phyloP scores from a whole-genome alignment of 495 filamentous ascomycete genomes.

The Penicillium flavigenum region DNA sequence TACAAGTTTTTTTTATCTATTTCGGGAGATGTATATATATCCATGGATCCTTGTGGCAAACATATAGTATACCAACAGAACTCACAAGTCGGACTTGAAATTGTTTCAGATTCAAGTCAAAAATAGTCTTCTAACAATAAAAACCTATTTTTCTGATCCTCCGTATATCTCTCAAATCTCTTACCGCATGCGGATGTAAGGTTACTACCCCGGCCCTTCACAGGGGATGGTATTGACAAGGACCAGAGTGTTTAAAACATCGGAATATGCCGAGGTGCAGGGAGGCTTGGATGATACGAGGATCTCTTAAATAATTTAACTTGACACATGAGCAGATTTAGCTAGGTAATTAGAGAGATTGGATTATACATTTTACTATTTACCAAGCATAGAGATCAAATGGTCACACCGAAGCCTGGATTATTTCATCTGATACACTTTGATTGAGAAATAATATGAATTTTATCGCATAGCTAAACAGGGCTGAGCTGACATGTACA shows the following conservation, averaged over 20 bases:
- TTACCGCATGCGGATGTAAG: conserved; percentile 1
- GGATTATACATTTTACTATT: not conserved
- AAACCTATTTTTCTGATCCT: not conserved
- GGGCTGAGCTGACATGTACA: conserved; percentile 28
- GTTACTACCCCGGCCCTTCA: not conserved
- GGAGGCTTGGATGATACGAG: conserved; percentile 5
- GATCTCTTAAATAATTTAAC: conserved; percentile 9
- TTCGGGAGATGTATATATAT: not conserved
- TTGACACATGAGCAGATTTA: not conserved
- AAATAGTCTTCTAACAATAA: conserved; percentile 1
- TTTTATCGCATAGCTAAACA: conserved; percentile 12
- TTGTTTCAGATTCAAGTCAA: conserved; percentile 12
- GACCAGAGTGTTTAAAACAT: conserved; percentile 16
- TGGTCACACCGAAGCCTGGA: not conserved
- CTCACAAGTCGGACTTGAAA: not conserved
- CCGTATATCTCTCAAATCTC: not conserved
- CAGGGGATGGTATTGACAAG: not conserved
- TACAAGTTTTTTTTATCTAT: not conserved
- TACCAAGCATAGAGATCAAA: not conserved
- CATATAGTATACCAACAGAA: not conserved
- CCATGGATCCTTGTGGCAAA: not conserved
- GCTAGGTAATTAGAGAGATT: not conserved
- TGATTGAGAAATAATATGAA: not conserved
- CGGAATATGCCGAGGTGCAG: conserved; percentile 31
- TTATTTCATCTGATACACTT: not conserved